Conservation (phyloP, 306 rosid genomes). For the Aeschynomene evenia region DNA sequence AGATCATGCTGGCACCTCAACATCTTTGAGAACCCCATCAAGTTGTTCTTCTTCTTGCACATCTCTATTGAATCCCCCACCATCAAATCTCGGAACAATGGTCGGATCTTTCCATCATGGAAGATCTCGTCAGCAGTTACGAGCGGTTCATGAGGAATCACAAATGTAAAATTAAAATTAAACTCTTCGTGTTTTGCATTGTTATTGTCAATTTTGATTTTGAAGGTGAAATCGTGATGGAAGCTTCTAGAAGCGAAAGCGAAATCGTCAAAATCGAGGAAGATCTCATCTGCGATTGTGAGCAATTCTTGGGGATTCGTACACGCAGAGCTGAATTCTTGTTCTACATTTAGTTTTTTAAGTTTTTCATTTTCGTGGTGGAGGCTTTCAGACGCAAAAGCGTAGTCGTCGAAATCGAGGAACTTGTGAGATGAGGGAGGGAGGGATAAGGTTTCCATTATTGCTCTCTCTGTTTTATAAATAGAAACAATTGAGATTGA, state of each 20-base stretch:
- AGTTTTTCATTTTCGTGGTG: background rate
- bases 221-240: no score
- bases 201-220: no score
- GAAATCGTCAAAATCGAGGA: no score
- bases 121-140: constrained; percentile 56
- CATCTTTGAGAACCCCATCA: constrained; percentile 55
- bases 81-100: constrained; percentile 41
- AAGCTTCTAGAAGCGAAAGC: no score
- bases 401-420: background rate
- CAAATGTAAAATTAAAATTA: no score
- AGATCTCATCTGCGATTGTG: constrained; percentile 51
- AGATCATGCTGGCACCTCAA: constrained; percentile 51
- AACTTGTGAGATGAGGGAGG: background rate
- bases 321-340: constrained; percentile 54
- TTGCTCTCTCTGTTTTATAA: no score
- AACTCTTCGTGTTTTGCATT: no score
- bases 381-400: background rate
- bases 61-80: background rate
- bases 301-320: constrained; percentile 41
- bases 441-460: background rate
- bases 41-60: constrained; percentile 58
- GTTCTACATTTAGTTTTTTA: constrained; percentile 1
- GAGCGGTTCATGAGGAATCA: constrained; percentile 41
- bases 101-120: constrained; percentile 54
- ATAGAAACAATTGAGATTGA: no score